Conservation (phyloP, 306 rosid genomes). For the Prunus armeniaca region DNA sequence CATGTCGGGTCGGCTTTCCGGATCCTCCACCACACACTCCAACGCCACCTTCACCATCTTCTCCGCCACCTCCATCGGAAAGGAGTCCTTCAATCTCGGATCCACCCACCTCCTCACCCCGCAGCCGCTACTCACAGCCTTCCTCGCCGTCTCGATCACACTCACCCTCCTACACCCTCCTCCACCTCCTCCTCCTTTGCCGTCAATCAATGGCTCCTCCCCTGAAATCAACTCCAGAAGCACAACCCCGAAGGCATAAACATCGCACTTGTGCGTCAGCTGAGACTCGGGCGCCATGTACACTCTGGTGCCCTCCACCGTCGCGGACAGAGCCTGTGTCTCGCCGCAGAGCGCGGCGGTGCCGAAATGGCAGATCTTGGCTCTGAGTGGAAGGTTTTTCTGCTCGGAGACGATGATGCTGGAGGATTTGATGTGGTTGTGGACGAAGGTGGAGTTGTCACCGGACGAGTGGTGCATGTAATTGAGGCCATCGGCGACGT, state of each 20-base stretch:
- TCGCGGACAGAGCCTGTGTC: conserved; percentile 27
- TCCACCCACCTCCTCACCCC: conserved; percentile 77
- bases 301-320: conserved; percentile 77
- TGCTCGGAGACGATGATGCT: conserved; percentile 54
- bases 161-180: conserved; percentile 56
- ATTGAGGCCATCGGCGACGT: conserved; percentile 87
- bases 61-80: conserved; percentile 77
- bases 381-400: conserved; percentile 33
- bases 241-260: conserved; percentile 88
- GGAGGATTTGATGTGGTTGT: conserved; percentile 79
- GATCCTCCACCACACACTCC: conserved; percentile 56
- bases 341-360: conserved; percentile 77
- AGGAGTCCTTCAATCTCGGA: conserved; percentile 70
- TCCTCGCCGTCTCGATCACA: conserved; percentile 68
- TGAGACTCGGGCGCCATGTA: conserved; percentile 89
- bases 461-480: conserved; percentile 81
- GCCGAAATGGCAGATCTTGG: conserved; percentile 83
- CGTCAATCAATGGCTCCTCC: conserved; percentile 55
- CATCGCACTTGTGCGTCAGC: conserved; percentile 64
- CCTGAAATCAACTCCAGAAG: conserved; percentile 78
- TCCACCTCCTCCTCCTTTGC: conserved; percentile 14
- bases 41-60: conserved; percentile 60
- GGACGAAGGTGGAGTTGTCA: conserved; percentile 46
- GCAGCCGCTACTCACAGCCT: conserved; percentile 26
- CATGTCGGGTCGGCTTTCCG: conserved; percentile 70